Percentiles rank a stretch among this genome's conserved stretches.
Conservation (phyloP, 192 early-diverging fungal genomes). For the Globomyces pollinis-pini region DNA sequence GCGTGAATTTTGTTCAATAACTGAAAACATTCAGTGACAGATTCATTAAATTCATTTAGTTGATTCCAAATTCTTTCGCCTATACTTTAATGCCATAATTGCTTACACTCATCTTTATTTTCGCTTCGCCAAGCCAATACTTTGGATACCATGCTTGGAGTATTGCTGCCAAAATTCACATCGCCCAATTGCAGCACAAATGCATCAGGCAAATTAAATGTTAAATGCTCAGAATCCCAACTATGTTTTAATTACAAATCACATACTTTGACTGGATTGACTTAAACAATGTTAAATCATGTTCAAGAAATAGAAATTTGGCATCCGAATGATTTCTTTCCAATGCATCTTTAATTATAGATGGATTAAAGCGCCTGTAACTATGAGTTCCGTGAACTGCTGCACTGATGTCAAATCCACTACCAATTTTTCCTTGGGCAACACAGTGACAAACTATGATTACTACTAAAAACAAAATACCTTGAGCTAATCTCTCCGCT, state of each 20-base stretch:
- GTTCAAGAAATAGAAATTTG: background rate
- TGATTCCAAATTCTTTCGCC: constrained; percentile 4
- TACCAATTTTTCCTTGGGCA: constrained; percentile 98
- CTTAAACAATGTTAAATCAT: background rate
- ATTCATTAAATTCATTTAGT: background rate
- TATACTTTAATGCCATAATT: constrained; percentile 40
- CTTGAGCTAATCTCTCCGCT: constrained; percentile 79
- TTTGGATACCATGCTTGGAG: constrained; percentile 81
- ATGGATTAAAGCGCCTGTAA: constrained; percentile 77
- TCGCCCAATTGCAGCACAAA: constrained; percentile 80
- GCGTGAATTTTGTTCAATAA: too few relatives aligned
- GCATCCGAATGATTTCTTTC: background rate
- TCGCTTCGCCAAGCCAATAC: constrained; percentile 86
- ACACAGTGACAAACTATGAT: constrained; percentile 71
- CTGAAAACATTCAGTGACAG: background rate
- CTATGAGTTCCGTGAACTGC: constrained; percentile 88
- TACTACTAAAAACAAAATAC: constrained; percentile 28
- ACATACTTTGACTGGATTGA: background rate
- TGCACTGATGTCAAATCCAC: constrained; percentile 90
- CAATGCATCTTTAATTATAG: constrained; percentile 29
- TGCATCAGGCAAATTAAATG: constrained; percentile 63
- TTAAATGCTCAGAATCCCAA: constrained; percentile 56
- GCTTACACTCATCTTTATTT: too few relatives aligned
- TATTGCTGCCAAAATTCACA: constrained; percentile 88
- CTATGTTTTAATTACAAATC: constrained; percentile 3